Percentiles rank a stretch among this genome's conserved stretches.
Conservation (phyloP, 1,284 basidiomycete genomes). For the Amylostereum chailletii region DNA sequence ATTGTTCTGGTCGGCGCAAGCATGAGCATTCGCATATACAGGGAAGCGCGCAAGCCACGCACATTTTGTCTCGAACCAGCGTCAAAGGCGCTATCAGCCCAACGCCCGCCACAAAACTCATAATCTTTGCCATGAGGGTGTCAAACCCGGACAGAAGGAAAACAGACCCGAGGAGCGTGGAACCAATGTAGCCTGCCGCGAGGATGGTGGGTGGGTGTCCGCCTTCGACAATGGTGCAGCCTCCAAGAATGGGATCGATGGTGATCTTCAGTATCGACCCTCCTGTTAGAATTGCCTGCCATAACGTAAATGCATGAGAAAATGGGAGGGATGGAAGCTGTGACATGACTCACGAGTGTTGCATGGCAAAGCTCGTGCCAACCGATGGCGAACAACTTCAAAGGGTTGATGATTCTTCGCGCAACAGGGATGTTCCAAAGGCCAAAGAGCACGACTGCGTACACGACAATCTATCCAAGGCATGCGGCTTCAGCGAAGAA, state of each 20-base stretch:
- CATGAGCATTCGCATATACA: not conserved
- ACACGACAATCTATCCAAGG: slow-evolving; percentile 56
- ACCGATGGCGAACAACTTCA: slow-evolving; percentile 78
- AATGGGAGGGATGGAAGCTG: not conserved
- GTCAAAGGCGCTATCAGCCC: slow-evolving; percentile 66
- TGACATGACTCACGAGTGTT: slow-evolving; percentile 41
- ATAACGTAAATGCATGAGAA: not conserved
- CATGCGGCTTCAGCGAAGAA: slow-evolving; percentile 1
- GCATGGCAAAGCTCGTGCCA: slow-evolving; percentile 83
- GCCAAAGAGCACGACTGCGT: slow-evolving; percentile 72
- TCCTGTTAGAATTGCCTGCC: slow-evolving; percentile 66
- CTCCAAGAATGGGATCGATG: slow-evolving; percentile 76
- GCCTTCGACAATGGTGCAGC: slow-evolving; percentile 68
- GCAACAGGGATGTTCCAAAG: slow-evolving; percentile 76
- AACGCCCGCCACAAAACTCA: slow-evolving; percentile 73
- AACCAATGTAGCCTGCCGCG: slow-evolving; percentile 70
- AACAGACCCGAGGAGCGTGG: slow-evolving; percentile 67
- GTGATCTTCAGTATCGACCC: slow-evolving; percentile 68
- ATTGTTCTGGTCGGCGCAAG: slow-evolving; percentile 49
- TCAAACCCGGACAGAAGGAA: slow-evolving; percentile 75
- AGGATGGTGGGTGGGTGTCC: slow-evolving; percentile 64
- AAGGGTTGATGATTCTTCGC: slow-evolving; percentile 64
- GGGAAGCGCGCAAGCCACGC: slow-evolving; percentile 20
- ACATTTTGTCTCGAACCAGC: slow-evolving; percentile 80
- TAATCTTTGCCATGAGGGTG: slow-evolving; percentile 70